These are phyloP conservation scores for Lagenaria siceraria DNA, from an alignment of 306 rosid species.

Conservation along the genomic window DNA sequence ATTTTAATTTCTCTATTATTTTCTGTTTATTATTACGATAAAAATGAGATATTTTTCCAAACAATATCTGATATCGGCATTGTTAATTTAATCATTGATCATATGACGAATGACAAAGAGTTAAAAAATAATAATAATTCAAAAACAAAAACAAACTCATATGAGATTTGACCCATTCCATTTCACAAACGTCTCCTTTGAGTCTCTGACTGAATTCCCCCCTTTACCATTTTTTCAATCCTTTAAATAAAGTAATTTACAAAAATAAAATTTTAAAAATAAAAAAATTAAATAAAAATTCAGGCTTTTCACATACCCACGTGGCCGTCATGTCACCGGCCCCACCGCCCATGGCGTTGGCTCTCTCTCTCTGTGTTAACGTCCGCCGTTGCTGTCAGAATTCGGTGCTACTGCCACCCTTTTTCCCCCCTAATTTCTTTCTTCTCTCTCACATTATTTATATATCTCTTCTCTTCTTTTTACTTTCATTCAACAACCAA, in stretches of 20 bases:
- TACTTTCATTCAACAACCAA: background rate
- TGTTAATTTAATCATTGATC: too few relatives aligned
- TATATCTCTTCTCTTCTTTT: background rate
- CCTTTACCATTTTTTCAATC: background rate
- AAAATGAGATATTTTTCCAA: too few relatives aligned
- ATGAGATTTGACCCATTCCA: background rate
- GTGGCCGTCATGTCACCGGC: slow-evolving; percentile 38
- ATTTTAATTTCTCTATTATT: too few relatives aligned
- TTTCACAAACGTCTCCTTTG: background rate
- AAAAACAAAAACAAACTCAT: background rate
- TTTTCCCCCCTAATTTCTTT: background rate
- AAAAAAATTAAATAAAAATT: too few relatives aligned
- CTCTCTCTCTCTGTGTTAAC: slow-evolving; percentile 20
- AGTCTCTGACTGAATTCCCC: background rate
- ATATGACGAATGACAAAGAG: too few relatives aligned
- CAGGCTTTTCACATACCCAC: slow-evolving; percentile 15
- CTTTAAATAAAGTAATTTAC: too few relatives aligned
- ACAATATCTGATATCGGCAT: too few relatives aligned
- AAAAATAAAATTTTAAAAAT: too few relatives aligned
- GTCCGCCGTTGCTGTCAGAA: slow-evolving; percentile 24
- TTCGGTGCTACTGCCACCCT: slow-evolving; percentile 20
- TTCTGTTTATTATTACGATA: too few relatives aligned
- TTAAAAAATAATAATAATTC: too few relatives aligned
- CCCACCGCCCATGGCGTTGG: slow-evolving; percentile 30
- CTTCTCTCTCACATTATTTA: background rate